Conservation (phyloP, 495 filamentous ascomycete species). For the Pseudevernia furfuracea region DNA sequence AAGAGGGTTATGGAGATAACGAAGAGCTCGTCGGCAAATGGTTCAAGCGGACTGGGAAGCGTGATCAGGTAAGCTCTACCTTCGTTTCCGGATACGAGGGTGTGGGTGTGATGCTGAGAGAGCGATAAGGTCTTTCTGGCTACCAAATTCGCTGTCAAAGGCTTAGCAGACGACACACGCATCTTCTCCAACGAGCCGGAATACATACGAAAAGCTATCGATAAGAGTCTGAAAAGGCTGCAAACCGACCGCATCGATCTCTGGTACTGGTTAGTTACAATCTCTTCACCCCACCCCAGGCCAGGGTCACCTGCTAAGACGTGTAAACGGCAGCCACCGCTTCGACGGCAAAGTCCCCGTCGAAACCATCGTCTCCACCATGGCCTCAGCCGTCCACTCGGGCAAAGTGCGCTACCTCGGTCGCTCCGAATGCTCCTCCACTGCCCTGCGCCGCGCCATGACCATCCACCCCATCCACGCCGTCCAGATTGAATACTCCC, state of each 20-base stretch:
- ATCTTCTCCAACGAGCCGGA: slow-evolving; percentile 35
- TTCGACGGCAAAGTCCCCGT: slow-evolving; percentile 40
- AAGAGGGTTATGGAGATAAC: slow-evolving; percentile 28
- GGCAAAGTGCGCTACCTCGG: slow-evolving; percentile 48
- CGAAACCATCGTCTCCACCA: slow-evolving; percentile 39
- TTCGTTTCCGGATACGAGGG: not conserved
- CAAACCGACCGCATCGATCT: slow-evolving; percentile 38
- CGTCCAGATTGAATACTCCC: slow-evolving; percentile 49
- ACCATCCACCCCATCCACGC: slow-evolving; percentile 46
- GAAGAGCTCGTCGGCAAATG: slow-evolving; percentile 34
- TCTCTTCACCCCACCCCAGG: not conserved
- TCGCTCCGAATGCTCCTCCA: slow-evolving; percentile 46
- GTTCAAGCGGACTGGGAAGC: slow-evolving; percentile 45
- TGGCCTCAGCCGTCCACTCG: slow-evolving; percentile 42
- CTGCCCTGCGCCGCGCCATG: slow-evolving; percentile 52
- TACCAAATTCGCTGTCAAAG: slow-evolving; percentile 42
- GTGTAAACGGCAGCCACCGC: slow-evolving; percentile 25
- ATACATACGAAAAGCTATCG: slow-evolving; percentile 41
- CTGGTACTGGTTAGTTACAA: slow-evolving; percentile 24
- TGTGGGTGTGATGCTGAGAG: not conserved
- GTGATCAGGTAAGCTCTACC: slow-evolving; percentile 39
- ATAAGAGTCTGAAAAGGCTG: slow-evolving; percentile 36
- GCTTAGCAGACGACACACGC: slow-evolving; percentile 26
- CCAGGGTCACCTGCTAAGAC: not conserved
- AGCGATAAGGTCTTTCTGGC: slow-evolving; percentile 41